A percentile compares a stretch with the other conserved stretches of the same genome.
phyloP scores from a whole-genome alignment of 805 yeast genomes.

The Starmerella apicola region DNA sequence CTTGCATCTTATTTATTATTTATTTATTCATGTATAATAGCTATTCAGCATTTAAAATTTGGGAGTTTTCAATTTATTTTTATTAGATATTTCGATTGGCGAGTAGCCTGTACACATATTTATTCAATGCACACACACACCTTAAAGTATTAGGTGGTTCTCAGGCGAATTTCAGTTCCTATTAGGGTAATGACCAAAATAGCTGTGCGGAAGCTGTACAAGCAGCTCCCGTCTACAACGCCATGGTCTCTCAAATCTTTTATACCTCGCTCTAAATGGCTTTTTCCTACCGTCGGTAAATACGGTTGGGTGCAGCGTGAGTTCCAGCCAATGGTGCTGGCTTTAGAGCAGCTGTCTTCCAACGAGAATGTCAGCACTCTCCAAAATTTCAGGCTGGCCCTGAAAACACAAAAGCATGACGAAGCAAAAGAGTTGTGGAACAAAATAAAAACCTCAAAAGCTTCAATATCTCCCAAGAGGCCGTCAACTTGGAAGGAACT shows the following conservation, averaged over 20 bases:
- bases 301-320: conserved; percentile 1
- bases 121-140: too few relatives aligned
- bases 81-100: too few relatives aligned
- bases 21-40: too few relatives aligned
- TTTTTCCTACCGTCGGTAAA: conserved; percentile 5
- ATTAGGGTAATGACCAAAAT: too few relatives aligned
- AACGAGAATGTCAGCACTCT: neutral
- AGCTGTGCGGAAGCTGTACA: neutral
- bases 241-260: neutral
- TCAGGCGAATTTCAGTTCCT: too few relatives aligned
- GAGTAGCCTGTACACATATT: too few relatives aligned
- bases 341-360: neutral
- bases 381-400: conserved; percentile 1
- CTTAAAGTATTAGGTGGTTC: too few relatives aligned
- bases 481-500: neutral
- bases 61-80: too few relatives aligned
- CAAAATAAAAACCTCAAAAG: neutral
- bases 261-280: conserved; percentile 5
- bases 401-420: neutral
- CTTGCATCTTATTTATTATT: too few relatives aligned
- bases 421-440: neutral
- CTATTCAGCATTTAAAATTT: too few relatives aligned
- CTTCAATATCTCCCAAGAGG: too few relatives aligned
- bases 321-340: conserved; percentile 4
- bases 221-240: neutral